These are phyloP conservation scores for Pythium pectinolyticum DNA, from an alignment of 352 stramenopile genomes.

Conservation along the genomic window DNA sequence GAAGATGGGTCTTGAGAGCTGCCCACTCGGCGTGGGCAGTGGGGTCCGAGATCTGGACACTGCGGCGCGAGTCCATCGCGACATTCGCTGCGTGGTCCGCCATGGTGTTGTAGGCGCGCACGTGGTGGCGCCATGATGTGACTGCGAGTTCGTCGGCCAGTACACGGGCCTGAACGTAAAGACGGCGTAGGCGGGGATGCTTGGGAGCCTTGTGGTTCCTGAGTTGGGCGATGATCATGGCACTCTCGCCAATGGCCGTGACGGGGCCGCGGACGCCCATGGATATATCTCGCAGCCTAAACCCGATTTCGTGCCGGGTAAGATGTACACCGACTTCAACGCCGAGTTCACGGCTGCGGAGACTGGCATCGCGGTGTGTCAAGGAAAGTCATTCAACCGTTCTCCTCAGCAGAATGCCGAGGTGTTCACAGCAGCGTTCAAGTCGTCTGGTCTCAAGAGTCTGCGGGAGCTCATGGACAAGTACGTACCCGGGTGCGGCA, in stretches of 20 bases:
- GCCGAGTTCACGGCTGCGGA: conserved; percentile 27
- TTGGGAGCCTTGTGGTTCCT: background rate
- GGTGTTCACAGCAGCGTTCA: background rate
- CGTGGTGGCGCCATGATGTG: background rate
- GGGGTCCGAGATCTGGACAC: background rate
- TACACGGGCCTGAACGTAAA: background rate
- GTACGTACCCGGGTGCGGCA: conserved; percentile 23
- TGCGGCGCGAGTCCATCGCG: background rate
- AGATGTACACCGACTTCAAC: conserved; percentile 27
- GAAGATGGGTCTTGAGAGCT: too few relatives aligned
- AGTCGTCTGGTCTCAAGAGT: conserved; percentile 5
- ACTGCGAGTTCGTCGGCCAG: background rate
- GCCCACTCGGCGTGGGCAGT: too few relatives aligned
- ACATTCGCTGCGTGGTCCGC: conserved; percentile 2
- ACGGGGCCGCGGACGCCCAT: conserved; percentile 15
- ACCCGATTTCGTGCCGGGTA: conserved; percentile 25
- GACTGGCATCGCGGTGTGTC: conserved; percentile 27
- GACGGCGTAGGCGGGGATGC: background rate
- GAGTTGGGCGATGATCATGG: background rate
- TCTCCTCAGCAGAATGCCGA: background rate
- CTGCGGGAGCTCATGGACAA: conserved; percentile 26
- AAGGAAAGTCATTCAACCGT: conserved; percentile 15
- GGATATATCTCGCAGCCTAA: conserved; percentile 28
- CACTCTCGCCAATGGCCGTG: conserved; percentile 1
- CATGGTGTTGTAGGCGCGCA: background rate